These are phyloP conservation scores for Microcyclospora tardicrescens DNA, from an alignment of 2,329 filamentous ascomycete species.

Conservation along the genomic window DNA sequence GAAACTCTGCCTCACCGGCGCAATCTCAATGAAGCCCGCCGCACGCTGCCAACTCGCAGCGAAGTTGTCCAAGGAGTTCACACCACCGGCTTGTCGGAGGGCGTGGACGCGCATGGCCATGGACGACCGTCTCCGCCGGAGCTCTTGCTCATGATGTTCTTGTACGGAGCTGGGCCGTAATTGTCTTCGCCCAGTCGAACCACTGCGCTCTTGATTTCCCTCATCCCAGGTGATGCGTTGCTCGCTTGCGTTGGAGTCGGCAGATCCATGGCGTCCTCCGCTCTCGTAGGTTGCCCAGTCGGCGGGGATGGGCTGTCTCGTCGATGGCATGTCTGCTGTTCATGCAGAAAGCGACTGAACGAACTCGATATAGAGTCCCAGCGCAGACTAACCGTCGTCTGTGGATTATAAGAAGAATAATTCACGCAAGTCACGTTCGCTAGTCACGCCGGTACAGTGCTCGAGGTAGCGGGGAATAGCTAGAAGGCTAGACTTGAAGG, in stretches of 20 bases:
- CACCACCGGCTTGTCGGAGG: constrained; percentile 62
- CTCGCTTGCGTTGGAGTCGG: constrained; percentile 21
- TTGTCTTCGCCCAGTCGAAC: constrained; percentile 1
- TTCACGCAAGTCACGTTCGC: too few relatives aligned
- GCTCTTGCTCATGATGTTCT: constrained; percentile 11
- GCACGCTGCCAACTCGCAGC: constrained; percentile 86
- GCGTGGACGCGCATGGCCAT: constrained; percentile 38
- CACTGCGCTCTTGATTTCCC: constrained; percentile 13
- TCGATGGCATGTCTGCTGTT: constrained; percentile 12
- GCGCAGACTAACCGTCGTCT: too few relatives aligned
- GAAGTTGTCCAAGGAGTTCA: constrained; percentile 91
- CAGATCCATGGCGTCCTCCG: constrained; percentile 28
- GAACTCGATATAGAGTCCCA: too few relatives aligned
- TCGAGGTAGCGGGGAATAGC: too few relatives aligned
- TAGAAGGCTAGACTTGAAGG: too few relatives aligned
- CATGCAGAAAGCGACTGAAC: too few relatives aligned
- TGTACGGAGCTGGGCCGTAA: constrained; percentile 8
- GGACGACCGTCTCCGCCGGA: constrained; percentile 33
- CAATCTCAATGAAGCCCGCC: constrained; percentile 75
- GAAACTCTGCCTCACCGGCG: constrained; percentile 66
- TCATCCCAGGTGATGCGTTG: constrained; percentile 19
- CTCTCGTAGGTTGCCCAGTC: constrained; percentile 34
- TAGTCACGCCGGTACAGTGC: too few relatives aligned
- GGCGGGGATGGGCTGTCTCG: constrained; percentile 24
- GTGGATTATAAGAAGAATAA: too few relatives aligned